Percentiles rank a stretch among this genome's conserved stretches.
Evolutionary conservation across 805 yeast species (phyloP).

Genomic region (Metschnikowia bowlesiae): DNA sequence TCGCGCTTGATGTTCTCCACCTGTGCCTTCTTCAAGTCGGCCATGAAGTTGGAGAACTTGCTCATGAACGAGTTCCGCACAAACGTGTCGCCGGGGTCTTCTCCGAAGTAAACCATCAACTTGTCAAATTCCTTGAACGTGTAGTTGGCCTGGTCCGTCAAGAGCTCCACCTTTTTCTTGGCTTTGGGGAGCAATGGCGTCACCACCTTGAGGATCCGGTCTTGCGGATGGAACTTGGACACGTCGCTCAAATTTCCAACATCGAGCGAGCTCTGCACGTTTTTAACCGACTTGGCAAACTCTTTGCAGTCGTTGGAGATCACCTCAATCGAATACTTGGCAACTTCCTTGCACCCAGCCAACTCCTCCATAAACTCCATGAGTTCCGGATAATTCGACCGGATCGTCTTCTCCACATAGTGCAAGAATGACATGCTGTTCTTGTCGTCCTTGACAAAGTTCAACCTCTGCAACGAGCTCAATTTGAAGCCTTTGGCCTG

Average conservation of each 20-base stretch:
- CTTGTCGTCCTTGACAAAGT: slow-evolving; percentile 66
- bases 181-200: slow-evolving; percentile 53
- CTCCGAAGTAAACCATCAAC: slow-evolving; percentile 69
- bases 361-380: slow-evolving; percentile 60
- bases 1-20: slow-evolving; percentile 62
- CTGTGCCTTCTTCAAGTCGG: slow-evolving; percentile 61
- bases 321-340: slow-evolving; percentile 61
- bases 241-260: slow-evolving; percentile 63
- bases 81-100: slow-evolving; percentile 52
- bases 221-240: slow-evolving; percentile 61
- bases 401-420: slow-evolving; percentile 65
- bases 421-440: slow-evolving; percentile 70
- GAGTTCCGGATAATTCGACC: slow-evolving; percentile 62
- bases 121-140: slow-evolving; percentile 52
- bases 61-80: slow-evolving; percentile 58
- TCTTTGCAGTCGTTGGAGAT: slow-evolving; percentile 57
- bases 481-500: slow-evolving; percentile 68
- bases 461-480: slow-evolving; percentile 62
- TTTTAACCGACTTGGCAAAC: slow-evolving; percentile 46
- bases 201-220: slow-evolving; percentile 52
- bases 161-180: slow-evolving; percentile 45
- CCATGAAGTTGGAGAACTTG: slow-evolving; percentile 55
- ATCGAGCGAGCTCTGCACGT: slow-evolving; percentile 51
- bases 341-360: slow-evolving; percentile 45
- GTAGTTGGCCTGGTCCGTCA: slow-evolving; percentile 47